Evolutionary conservation across 345 rosid species (phyloP).

Genomic region (Arabidopsis suecica): DNA sequence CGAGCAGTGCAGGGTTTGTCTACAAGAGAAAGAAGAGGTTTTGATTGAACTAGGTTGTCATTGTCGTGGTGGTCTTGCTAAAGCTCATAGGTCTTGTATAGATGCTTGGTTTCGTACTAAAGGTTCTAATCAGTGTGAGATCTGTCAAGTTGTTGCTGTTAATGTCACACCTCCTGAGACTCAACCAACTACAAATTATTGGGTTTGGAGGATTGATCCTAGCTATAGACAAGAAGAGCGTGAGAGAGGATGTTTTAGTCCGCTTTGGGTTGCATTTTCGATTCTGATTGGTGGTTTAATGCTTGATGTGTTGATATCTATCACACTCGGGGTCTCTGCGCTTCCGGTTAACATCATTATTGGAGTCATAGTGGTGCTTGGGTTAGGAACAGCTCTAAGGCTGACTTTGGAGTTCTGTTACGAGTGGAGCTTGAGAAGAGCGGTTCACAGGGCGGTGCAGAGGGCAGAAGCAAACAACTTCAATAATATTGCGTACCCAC

Average conservation of each 20-base stretch:
- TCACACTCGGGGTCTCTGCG: constrained; percentile 84
- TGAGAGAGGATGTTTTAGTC: constrained; percentile 78
- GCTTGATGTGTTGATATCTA: constrained; percentile 85
- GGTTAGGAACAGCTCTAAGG: constrained; percentile 86
- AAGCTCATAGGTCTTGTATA: constrained; percentile 81
- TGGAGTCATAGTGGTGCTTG: constrained; percentile 92
- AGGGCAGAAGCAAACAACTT: constrained; percentile 63
- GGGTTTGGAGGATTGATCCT: constrained; percentile 88
- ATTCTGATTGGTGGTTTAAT: constrained; percentile 83
- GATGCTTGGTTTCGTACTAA: constrained; percentile 85
- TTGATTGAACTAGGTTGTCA: constrained; percentile 85
- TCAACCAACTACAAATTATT: constrained; percentile 66
- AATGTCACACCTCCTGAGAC: constrained; percentile 78
- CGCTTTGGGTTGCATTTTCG: constrained; percentile 93
- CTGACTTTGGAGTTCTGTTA: constrained; percentile 81
- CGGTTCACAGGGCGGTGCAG: constrained; percentile 66
- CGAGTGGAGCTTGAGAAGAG: constrained; percentile 86
- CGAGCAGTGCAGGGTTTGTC: constrained; percentile 92
- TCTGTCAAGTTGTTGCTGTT: constrained; percentile 75
- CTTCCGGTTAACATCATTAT: constrained; percentile 92
- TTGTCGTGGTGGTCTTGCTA: constrained; percentile 85
- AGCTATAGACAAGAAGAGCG: constrained; percentile 62
- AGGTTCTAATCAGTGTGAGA: constrained; percentile 90
- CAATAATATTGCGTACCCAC: constrained; percentile 57
- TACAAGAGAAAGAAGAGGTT: constrained; percentile 82